A percentile compares a stretch with the other conserved stretches of the same genome.
Conservation (phyloP, 164 flowering plant species). For the Berberis thunbergii region DNA sequence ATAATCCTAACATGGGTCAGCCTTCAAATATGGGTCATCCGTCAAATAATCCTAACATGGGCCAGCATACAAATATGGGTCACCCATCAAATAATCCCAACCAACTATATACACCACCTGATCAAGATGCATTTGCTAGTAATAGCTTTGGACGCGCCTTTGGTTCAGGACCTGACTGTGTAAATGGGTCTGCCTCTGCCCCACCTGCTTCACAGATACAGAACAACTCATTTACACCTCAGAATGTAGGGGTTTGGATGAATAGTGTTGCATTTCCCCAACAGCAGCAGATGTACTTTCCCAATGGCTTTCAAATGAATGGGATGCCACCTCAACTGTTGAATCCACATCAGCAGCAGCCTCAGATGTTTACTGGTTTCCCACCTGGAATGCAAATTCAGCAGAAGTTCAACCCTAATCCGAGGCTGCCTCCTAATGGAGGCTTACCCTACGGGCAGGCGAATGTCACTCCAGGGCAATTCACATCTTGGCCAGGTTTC, state of each 20-base stretch:
- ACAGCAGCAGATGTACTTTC: conserved; percentile 22
- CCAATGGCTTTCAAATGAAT: conserved; percentile 26
- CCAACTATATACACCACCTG: background rate
- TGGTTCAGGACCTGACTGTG: conserved; percentile 12
- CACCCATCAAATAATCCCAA: background rate
- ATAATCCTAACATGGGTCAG: background rate
- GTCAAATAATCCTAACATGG: conserved; percentile 5
- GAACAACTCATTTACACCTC: conserved; percentile 11
- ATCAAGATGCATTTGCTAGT: conserved; percentile 10
- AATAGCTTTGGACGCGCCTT: conserved; percentile 12
- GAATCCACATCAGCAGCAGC: conserved; percentile 10
- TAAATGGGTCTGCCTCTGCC: conserved; percentile 9
- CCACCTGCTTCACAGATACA: conserved; percentile 23
- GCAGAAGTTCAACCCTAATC: conserved; percentile 37
- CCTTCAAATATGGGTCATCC: conserved; percentile 4
- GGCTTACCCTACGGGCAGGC: conserved; percentile 25
- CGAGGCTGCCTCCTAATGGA: conserved; percentile 17
- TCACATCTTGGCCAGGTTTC: conserved; percentile 26
- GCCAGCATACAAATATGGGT: background rate
- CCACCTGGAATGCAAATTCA: conserved; percentile 27
- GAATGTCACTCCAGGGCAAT: conserved; percentile 17
- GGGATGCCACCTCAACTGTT: conserved; percentile 18
- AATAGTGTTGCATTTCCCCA: conserved; percentile 33
- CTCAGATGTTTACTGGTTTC: conserved; percentile 21
- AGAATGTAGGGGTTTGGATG: conserved; percentile 23